phyloP scores from a whole-genome alignment of 176 grass and related monocot genomes.

The Pontederia crassipes region DNA sequence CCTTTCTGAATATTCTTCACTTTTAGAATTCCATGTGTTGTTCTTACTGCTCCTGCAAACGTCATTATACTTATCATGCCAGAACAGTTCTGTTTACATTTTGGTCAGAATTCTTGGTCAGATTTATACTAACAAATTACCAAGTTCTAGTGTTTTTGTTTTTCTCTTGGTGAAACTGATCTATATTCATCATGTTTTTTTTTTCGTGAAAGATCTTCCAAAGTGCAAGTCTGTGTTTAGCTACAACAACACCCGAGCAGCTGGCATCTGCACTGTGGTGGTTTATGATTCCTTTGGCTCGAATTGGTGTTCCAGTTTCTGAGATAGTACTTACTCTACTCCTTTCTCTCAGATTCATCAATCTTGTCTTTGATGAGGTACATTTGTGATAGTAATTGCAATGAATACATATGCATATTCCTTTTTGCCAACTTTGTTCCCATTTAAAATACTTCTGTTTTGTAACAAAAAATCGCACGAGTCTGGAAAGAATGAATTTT shows the following conservation, averaged over 20 bases:
- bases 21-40: too few relatives aligned
- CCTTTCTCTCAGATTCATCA: conserved; percentile 91
- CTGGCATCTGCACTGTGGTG: conserved; percentile 91
- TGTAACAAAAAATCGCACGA: too few relatives aligned
- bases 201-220: conserved; percentile 70
- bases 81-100: too few relatives aligned
- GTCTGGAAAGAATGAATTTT: not conserved
- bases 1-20: too few relatives aligned
- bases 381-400: conserved; percentile 4
- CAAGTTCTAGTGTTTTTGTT: not conserved
- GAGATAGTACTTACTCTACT: conserved; percentile 89
- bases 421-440: too few relatives aligned
- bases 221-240: conserved; percentile 90
- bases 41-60: too few relatives aligned
- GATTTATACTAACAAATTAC: too few relatives aligned
- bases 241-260: conserved; percentile 82
- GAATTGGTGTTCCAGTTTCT: conserved; percentile 63
- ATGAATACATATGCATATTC: not conserved
- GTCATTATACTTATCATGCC: too few relatives aligned
- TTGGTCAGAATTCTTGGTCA: too few relatives aligned
- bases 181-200: conserved; percentile 15
- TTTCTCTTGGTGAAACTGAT: conserved; percentile 7
- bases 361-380: conserved; percentile 96
- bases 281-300: conserved; percentile 78
- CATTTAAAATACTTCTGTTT: not conserved